These are phyloP conservation scores for Heritiera littoralis DNA, from an alignment of 345 rosid species.

Conservation along the genomic window DNA sequence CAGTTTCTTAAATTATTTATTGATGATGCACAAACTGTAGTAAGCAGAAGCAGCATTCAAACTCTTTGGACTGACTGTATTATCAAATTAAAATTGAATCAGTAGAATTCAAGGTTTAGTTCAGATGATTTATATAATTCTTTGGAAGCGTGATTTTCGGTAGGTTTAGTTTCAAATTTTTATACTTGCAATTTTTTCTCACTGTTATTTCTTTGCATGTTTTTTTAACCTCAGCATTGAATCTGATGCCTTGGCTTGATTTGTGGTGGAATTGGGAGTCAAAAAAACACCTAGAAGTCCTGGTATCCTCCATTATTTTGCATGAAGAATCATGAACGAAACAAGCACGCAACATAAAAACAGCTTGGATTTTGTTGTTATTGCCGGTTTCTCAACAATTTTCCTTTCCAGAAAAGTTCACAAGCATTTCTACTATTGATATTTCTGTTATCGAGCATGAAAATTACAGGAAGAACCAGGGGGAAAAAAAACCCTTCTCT, in stretches of 20 bases:
- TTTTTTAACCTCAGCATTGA: background rate
- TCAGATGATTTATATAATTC: no score
- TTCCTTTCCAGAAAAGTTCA: background rate
- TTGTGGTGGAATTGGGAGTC: no score
- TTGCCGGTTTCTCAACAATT: background rate
- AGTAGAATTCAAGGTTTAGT: no score
- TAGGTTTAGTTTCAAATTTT: no score
- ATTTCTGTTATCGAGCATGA: background rate
- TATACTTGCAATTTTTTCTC: no score
- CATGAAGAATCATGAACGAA: background rate
- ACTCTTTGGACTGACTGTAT: background rate
- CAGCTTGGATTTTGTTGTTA: background rate
- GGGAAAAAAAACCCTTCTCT: background rate
- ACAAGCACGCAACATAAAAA: background rate
- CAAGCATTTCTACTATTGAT: background rate
- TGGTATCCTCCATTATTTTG: background rate
- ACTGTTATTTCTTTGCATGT: background rate
- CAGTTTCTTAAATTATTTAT: no score
- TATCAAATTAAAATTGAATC: background rate
- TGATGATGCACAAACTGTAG: background rate
- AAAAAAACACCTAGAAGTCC: no score
- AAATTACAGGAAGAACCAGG: background rate
- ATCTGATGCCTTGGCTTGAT: background rate
- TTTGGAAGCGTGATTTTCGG: no score
- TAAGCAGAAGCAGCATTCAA: background rate